phyloP scores from a whole-genome alignment of 208 protist species.

The Leishmania mexicana region DNA sequence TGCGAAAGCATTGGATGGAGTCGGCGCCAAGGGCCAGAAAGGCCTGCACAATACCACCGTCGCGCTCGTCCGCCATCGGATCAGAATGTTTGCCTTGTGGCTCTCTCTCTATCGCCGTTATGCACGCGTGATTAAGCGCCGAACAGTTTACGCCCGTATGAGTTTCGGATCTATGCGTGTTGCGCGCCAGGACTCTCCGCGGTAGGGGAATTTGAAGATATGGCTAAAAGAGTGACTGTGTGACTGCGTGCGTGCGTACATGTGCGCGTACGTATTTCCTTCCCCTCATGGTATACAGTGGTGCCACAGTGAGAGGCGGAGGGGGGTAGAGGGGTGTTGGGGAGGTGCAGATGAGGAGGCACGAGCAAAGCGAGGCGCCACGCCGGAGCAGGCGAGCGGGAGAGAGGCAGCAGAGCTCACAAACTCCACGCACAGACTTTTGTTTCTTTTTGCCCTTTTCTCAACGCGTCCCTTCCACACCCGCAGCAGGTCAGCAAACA shows the following conservation, averaged over 20 bases:
- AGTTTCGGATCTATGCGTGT: neutral
- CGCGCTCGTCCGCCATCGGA: conserved; percentile 80
- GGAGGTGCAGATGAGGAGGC: too few species aligned
- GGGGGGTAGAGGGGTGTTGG: too few species aligned
- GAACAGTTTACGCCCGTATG: neutral
- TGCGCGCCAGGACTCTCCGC: neutral
- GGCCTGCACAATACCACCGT: conserved; percentile 59
- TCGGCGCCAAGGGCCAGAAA: conserved; percentile 69
- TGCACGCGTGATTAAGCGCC: neutral
- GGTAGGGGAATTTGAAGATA: neutral
- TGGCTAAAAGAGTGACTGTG: neutral
- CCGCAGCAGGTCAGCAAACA: neutral
- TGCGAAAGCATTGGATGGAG: conserved; percentile 66
- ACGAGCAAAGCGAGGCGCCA: too few species aligned
- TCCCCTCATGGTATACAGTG: neutral
- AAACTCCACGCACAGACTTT: neutral
- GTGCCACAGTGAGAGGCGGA: neutral
- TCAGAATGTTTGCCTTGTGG: neutral
- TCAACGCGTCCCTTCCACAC: neutral
- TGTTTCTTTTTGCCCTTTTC: neutral
- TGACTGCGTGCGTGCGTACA: neutral
- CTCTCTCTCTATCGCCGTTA: neutral
- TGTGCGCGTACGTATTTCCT: too few species aligned
- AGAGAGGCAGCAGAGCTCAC: too few species aligned
- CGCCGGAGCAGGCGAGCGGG: too few species aligned